phyloP scores from a whole-genome alignment of 371 early-diverging fungal genomes.

The Mortierella sp. region DNA sequence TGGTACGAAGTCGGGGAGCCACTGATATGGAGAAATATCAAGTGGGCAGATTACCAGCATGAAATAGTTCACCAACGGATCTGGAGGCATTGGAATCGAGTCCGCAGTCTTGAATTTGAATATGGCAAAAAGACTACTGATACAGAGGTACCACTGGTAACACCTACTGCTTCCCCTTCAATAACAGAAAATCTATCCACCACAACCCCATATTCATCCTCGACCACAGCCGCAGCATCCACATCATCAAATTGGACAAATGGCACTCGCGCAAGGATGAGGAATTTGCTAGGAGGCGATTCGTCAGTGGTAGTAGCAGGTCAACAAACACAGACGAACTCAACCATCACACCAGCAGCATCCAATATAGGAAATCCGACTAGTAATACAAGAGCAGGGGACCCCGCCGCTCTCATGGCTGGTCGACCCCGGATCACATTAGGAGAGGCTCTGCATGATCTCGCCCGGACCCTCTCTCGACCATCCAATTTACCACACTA shows the following conservation, averaged over 20 bases:
- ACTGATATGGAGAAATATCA: conserved; percentile 22
- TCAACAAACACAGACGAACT: conserved; percentile 1
- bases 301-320: not conserved
- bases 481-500: conserved; percentile 9
- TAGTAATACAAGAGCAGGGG: not conserved
- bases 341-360: not conserved
- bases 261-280: conserved; percentile 17
- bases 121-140: conserved; percentile 35
- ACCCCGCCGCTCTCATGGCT: not conserved
- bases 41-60: conserved; percentile 19
- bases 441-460: conserved; percentile 15
- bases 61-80: conserved; percentile 17
- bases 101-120: conserved; percentile 21
- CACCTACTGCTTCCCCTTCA: not conserved
- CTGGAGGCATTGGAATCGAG: conserved; percentile 30
- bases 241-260: conserved; percentile 11
- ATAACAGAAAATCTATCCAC: not conserved
- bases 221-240: not conserved
- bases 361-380: not conserved
- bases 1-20: conserved; percentile 38
- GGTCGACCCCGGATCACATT: conserved; percentile 21
- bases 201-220: not conserved
- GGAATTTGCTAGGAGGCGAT: conserved; percentile 16
- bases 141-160: conserved; percentile 3
- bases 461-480: conserved; percentile 16